Base-by-base conservation (phyloP, 352 stramenopile genomes). In the Globisporangium recalcitrans region DNA sequence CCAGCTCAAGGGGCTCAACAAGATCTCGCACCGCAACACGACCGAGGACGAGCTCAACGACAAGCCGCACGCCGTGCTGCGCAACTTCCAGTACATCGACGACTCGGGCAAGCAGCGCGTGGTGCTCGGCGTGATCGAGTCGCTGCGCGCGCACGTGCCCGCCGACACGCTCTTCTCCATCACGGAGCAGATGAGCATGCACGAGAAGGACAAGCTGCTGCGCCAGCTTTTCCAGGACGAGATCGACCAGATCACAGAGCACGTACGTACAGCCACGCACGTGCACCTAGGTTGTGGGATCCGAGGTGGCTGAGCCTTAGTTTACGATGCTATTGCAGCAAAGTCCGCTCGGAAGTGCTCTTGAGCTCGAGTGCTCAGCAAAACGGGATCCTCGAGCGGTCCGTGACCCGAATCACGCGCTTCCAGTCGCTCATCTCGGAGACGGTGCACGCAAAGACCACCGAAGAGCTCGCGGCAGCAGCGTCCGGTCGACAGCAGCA, bases 201-300 rank as follows among this genome's bases (percentile, higher is more conserved):
- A 72, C 34, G 81, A 90, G 56, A 84, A 80, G 31, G 78, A 88
- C 16, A 87, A 87, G 46, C 68, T 90, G 1, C 61, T 85, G 53
- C 70, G 61, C 1, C 73, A 71, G 19, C 49, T 90, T 9, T 82
- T 87, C 32, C 69, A 80, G 36, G 71, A 83, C 32, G 78, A 90
- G 34, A 78, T 85, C 48, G 62, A 64, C 34, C 63, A 77, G 26
- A 70, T 88, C 31, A 84, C 78, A 40, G 63, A 80, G 80, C 88
- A 66, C 48, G 78, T 69, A 1, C 7, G 22, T 31, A 9, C 9
- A 21, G 7, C 11, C 38, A 21, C 8, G 16, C 19, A 9, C 21
- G 38, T 10, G 7, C 21, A 10, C 38, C 16, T 46, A 46, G 36
- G 38, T 21, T 9, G n/a, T 46, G 16, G 21, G 3, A 16, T 10